Evolutionary conservation across 129 eudicot species (phyloP).

Genomic region (Chrysanthemum seticuspe): DNA sequence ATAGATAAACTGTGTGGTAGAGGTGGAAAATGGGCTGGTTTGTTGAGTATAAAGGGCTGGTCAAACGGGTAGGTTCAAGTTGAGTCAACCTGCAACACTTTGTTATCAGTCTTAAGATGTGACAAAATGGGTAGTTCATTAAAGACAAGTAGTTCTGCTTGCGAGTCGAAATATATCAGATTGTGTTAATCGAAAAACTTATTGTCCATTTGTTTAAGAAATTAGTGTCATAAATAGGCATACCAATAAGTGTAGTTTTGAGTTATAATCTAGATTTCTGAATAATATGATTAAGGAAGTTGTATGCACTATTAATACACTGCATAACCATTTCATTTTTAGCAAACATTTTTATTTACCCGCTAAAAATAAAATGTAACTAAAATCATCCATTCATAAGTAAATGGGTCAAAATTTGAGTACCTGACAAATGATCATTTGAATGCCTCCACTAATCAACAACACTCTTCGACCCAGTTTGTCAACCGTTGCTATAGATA

Average conservation of each 20-base stretch:
- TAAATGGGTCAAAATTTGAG: not conserved
- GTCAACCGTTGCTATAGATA: constrained; percentile 79
- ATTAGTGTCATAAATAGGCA: not conserved
- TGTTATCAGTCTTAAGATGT: not conserved
- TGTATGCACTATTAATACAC: not conserved
- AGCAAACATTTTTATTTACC: not conserved
- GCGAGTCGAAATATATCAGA: not conserved
- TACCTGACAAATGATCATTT: constrained; percentile 85
- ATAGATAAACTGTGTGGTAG: not conserved
- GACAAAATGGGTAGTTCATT: too few species aligned
- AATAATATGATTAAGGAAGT: not conserved
- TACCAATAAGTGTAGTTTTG: not conserved
- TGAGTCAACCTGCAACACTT: not conserved
- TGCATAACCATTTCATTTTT: not conserved
- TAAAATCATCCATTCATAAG: too few species aligned
- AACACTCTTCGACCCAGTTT: constrained; percentile 67
- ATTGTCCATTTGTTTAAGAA: not conserved
- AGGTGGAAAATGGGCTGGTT: not conserved
- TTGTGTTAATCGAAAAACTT: not conserved
- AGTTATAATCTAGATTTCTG: not conserved
- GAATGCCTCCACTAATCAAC: constrained; percentile 74
- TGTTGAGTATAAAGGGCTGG: not conserved
- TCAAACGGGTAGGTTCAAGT: too few species aligned
- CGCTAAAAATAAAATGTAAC: constrained; percentile 4
- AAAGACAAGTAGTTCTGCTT: not conserved